Conservation (phyloP, 2,329 filamentous ascomycete genomes). For the Exophiala sideris region DNA sequence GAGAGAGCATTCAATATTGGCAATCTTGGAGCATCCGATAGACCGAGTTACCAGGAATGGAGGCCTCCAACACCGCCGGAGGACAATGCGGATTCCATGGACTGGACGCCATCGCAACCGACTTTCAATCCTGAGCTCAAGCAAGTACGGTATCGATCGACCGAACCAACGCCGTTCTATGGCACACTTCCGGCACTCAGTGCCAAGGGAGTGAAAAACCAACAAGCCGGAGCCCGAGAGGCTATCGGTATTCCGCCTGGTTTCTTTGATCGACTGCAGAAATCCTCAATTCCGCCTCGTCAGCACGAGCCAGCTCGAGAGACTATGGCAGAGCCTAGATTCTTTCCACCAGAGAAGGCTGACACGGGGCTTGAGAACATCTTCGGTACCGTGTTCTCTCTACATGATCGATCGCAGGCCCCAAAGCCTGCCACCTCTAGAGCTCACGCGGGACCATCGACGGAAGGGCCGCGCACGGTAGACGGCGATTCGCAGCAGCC, state of each 20-base stretch:
- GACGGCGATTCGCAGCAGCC: not conserved
- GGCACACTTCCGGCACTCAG: constrained; percentile 42
- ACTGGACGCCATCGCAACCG: constrained; percentile 48
- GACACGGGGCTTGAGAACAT: constrained; percentile 47
- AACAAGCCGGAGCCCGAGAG: constrained; percentile 29
- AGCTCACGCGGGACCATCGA: not conserved
- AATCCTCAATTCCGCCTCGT: constrained; percentile 37
- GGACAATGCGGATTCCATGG: constrained; percentile 43
- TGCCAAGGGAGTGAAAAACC: constrained; percentile 38
- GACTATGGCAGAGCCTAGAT: constrained; percentile 44
- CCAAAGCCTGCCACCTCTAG: not conserved
- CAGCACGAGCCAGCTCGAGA: constrained; percentile 26
- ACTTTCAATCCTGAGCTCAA: constrained; percentile 21
- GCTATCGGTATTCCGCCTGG: constrained; percentile 33
- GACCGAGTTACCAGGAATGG: constrained; percentile 34
- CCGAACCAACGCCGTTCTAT: constrained; percentile 42
- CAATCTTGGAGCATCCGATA: constrained; percentile 25
- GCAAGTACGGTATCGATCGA: constrained; percentile 32
- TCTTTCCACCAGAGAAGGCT: constrained; percentile 43
- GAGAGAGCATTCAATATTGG: constrained; percentile 32
- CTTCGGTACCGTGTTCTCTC: constrained; percentile 45
- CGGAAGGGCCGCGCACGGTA: not conserved
- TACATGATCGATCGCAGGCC: constrained; percentile 21
- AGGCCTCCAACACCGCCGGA: constrained; percentile 36
- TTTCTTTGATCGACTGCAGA: constrained; percentile 35